phyloP scores from a whole-genome alignment of 495 filamentous ascomycete species.

The Opeltia flavorubescens region DNA sequence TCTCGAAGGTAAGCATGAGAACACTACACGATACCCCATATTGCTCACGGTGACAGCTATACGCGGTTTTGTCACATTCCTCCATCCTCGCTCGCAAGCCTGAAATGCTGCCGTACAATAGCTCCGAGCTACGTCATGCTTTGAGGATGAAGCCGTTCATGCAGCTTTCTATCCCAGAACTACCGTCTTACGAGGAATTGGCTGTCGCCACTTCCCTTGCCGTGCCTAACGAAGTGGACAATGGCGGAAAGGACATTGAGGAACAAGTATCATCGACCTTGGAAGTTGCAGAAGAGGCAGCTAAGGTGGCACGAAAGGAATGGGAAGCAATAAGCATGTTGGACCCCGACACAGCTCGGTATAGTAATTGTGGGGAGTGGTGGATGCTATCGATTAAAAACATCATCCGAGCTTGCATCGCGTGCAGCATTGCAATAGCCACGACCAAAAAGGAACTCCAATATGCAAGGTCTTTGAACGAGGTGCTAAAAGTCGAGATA shows the following conservation, averaged over 20 bases:
- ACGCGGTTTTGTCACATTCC: conserved; percentile 49
- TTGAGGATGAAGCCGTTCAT: conserved; percentile 84
- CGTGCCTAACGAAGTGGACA: neutral
- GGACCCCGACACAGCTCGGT: conserved; percentile 29
- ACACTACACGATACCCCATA: neutral
- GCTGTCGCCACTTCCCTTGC: conserved; percentile 22
- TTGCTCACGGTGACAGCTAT: conserved; percentile 34
- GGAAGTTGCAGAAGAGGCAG: conserved; percentile 42
- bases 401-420: conserved; percentile 50
- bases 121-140: conserved; percentile 60
- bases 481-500: conserved; percentile 8
- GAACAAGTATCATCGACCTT: conserved; percentile 29
- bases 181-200: conserved; percentile 55
- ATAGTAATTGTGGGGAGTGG: conserved; percentile 32
- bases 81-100: conserved; percentile 35
- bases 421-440: conserved; percentile 46
- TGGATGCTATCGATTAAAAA: conserved; percentile 46
- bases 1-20: conserved; percentile 31
- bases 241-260: neutral
- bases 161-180: conserved; percentile 49
- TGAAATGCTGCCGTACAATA: conserved; percentile 54
- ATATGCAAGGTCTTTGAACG: neutral
- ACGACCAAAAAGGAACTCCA: conserved; percentile 27
- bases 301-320: conserved; percentile 46
- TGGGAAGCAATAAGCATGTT: conserved; percentile 46